These are phyloP conservation scores for Sanghuangporus sanghuang DNA, from an alignment of 1,284 basidiomycete species.

Conservation along the genomic window DNA sequence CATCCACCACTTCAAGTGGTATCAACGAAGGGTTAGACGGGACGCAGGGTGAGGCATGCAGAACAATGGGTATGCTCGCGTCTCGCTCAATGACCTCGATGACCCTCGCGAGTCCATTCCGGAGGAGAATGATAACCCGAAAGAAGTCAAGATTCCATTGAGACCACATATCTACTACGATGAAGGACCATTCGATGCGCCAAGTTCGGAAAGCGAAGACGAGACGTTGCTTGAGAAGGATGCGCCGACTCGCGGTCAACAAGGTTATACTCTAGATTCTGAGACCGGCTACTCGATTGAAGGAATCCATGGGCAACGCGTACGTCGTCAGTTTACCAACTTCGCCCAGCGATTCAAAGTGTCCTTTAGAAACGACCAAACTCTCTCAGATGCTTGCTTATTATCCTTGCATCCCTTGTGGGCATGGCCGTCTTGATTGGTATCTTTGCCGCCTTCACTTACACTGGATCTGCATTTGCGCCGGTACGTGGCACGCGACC, in stretches of 20 bases:
- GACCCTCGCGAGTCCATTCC: background rate
- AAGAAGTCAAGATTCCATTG: slow-evolving; percentile 21
- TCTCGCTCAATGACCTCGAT: background rate
- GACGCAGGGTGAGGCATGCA: background rate
- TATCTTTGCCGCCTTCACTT: slow-evolving; percentile 64
- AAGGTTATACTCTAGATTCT: slow-evolving; percentile 25
- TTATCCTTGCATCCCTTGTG: slow-evolving; percentile 49
- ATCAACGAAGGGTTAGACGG: background rate
- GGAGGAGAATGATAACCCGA: background rate
- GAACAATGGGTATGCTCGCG: background rate
- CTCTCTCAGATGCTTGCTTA: slow-evolving; percentile 49
- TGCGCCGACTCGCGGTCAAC: background rate
- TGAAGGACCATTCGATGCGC: slow-evolving; percentile 66
- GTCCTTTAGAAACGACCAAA: slow-evolving; percentile 35
- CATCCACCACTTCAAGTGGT: background rate
- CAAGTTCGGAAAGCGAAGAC: slow-evolving; percentile 65
- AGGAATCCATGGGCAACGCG: slow-evolving; percentile 6
- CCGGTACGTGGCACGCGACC: slow-evolving; percentile 52
- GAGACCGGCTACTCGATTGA: slow-evolving; percentile 17
- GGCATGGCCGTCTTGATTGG: slow-evolving; percentile 58
- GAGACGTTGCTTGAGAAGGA: slow-evolving; percentile 43
- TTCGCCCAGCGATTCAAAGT: slow-evolving; percentile 1
- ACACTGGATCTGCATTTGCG: slow-evolving; percentile 46
- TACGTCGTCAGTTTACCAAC: slow-evolving; percentile 22
- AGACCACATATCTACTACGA: slow-evolving; percentile 55